Evolutionary conservation across 2,329 filamentous ascomycete species (phyloP).

Genomic region (Colletotrichum sp.): DNA sequence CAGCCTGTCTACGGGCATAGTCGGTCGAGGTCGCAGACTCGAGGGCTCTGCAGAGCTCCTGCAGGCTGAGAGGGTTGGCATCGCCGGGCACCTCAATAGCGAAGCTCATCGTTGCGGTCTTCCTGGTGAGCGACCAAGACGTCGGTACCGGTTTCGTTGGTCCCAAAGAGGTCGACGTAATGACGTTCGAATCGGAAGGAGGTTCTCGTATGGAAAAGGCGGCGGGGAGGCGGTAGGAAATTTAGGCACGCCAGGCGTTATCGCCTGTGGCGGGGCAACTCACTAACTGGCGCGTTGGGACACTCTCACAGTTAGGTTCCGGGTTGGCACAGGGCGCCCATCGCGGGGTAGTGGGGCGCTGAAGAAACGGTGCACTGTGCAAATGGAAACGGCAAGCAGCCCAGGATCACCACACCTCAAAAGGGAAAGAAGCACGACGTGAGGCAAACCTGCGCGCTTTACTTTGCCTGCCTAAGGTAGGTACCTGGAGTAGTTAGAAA

Average conservation of each 20-base stretch:
- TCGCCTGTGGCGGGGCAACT: slow-evolving; percentile 16
- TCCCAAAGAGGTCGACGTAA: neutral
- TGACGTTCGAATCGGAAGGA: neutral
- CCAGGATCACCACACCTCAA: neutral
- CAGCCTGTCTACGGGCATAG: slow-evolving; percentile 68
- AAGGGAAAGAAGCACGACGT: neutral
- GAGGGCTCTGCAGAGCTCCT: slow-evolving; percentile 69
- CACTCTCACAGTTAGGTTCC: neutral
- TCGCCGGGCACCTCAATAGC: slow-evolving; percentile 82
- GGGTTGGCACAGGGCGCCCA: neutral
- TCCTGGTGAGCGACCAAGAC: slow-evolving; percentile 14
- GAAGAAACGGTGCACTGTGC: neutral
- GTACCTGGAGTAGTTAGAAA: neutral
- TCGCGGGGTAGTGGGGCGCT: slow-evolving; percentile 22
- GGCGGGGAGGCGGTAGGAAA: slow-evolving; percentile 11
- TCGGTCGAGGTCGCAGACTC: slow-evolving; percentile 68
- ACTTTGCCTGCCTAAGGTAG: neutral
- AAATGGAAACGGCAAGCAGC: neutral
- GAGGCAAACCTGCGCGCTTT: neutral
- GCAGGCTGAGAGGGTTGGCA: slow-evolving; percentile 71
- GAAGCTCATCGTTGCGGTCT: slow-evolving; percentile 62
- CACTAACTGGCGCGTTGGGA: neutral
- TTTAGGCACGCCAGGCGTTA: slow-evolving; percentile 7
- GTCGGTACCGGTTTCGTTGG: neutral
- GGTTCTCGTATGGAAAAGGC: neutral